These are phyloP conservation scores for Lentinula sp. DNA, from an alignment of 768 basidiomycete genomes.

Conservation along the genomic window DNA sequence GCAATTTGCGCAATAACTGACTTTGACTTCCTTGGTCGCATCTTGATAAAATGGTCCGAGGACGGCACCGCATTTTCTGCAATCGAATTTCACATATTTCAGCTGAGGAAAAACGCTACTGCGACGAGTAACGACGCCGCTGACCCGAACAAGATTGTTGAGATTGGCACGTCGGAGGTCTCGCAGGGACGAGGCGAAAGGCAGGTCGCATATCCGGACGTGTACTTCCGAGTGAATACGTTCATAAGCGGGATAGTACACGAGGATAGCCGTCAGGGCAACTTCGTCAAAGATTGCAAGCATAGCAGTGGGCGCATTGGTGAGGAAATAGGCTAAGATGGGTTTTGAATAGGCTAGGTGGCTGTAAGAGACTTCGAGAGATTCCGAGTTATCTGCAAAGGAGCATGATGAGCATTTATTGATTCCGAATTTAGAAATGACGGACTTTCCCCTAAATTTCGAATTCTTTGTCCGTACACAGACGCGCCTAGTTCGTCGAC, in stretches of 20 bases:
- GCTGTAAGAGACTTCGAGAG: conserved; percentile 95
- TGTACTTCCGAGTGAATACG: conserved; percentile 98
- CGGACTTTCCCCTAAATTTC: conserved; percentile 88
- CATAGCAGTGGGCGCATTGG: conserved; percentile 91
- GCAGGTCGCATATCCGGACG: conserved; percentile 93
- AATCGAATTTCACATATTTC: conserved; percentile 99
- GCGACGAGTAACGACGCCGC: conserved; percentile 92
- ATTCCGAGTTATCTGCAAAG: conserved; percentile 85
- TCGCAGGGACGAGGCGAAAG: conserved; percentile 82
- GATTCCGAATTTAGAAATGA: conserved; percentile 14
- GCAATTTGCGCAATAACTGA: conserved; percentile 92
- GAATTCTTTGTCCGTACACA: conserved; percentile 92
- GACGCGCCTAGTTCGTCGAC: conserved; percentile 88
- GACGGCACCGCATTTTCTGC: conserved; percentile 88
- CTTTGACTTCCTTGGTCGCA: conserved; percentile 86
- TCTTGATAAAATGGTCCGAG: conserved; percentile 98
- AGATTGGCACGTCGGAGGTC: conserved; percentile 90
- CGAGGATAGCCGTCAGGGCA: conserved; percentile 87
- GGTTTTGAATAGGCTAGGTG: conserved; percentile 91
- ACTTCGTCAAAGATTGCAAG: conserved; percentile 93
- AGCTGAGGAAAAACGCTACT: conserved; percentile 98
- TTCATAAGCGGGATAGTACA: conserved; percentile 94
- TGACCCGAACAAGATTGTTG: conserved; percentile 92
- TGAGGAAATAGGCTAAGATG: conserved; percentile 95
- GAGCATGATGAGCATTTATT: conserved; percentile 5